Conservation (phyloP, 2,329 filamentous ascomycete genomes). For the Diaporthe vexans region DNA sequence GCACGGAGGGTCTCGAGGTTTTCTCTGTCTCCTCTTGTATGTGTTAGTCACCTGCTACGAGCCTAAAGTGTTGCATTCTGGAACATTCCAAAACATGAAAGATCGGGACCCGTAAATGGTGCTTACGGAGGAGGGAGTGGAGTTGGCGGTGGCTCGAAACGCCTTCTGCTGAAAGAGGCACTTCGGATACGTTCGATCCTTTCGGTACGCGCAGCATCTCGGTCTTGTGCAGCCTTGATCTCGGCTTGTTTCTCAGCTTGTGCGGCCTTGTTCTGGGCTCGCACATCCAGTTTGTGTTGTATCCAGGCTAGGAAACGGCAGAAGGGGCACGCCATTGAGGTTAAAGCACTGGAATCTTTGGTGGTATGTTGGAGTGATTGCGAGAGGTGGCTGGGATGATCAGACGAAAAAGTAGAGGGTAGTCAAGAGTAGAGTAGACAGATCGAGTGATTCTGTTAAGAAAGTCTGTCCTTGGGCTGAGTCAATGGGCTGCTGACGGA, state of each 20-base stretch:
- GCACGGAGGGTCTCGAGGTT: constrained; percentile 10
- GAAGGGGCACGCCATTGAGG: constrained; percentile 10
- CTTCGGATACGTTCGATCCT: neutral
- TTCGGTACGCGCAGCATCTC: constrained; percentile 11
- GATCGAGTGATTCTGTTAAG: neutral
- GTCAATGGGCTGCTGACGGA: constrained; percentile 1
- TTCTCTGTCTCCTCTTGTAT: constrained; percentile 8
- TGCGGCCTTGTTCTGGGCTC: constrained; percentile 1
- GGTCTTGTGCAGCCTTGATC: constrained; percentile 15
- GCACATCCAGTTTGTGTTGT: neutral
- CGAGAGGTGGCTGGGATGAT: neutral
- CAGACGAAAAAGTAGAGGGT: neutral
- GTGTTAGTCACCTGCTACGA: constrained; percentile 12
- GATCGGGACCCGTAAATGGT: constrained; percentile 13
- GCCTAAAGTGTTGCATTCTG: too few relatives aligned
- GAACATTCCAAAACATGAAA: constrained; percentile 10
- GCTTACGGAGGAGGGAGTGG: constrained; percentile 2
- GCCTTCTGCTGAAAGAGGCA: neutral
- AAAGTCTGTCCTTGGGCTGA: neutral
- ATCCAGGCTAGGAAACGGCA: constrained; percentile 1
- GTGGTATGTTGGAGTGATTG: neutral
- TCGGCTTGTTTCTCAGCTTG: neutral
- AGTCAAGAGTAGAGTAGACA: neutral
- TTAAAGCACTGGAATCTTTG: neutral
- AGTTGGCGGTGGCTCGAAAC: neutral